Conservation (phyloP, 192 early-diverging fungal genomes). For the Phycomyces nitens region DNA sequence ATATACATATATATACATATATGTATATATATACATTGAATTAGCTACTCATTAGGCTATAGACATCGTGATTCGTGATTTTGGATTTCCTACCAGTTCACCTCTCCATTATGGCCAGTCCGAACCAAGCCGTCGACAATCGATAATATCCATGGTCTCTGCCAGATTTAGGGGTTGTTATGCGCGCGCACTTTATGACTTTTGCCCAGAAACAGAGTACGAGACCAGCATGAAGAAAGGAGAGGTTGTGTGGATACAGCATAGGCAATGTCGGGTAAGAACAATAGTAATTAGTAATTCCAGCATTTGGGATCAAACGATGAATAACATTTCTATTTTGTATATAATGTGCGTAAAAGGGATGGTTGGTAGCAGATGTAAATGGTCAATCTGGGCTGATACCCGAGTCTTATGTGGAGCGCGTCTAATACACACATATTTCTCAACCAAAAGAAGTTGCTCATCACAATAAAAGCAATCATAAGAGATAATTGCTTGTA, state of each 20-base stretch:
- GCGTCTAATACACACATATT: constrained; percentile 20
- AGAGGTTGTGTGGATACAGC: constrained; percentile 63
- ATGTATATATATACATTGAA: too few species aligned
- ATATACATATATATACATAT: too few species aligned
- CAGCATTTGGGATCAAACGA: too few species aligned
- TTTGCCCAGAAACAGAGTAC: constrained; percentile 64
- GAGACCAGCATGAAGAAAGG: constrained; percentile 65
- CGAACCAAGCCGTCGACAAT: neutral
- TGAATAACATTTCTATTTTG: constrained; percentile 5
- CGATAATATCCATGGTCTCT: too few species aligned
- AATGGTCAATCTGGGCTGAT: constrained; percentile 62
- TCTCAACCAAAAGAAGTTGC: too few species aligned
- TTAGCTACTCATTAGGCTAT: too few species aligned
- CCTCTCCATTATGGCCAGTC: constrained; percentile 38
- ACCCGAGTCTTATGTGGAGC: constrained; percentile 75
- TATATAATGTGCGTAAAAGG: constrained; percentile 22
- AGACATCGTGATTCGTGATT: constrained; percentile 26
- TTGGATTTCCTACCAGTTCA: constrained; percentile 40
- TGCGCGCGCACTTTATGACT: constrained; percentile 68
- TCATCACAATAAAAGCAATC: too few species aligned
- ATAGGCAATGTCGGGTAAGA: constrained; percentile 57
- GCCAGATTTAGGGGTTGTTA: constrained; percentile 35
- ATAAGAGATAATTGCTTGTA: too few species aligned
- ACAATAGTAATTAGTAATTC: neutral
- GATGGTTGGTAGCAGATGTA: constrained; percentile 73